Evolutionary conservation across 2,329 filamentous ascomycete species (phyloP), one percentile per base, ranked within the genome.

Genomic region (Aureobasidium sp.): DNA sequence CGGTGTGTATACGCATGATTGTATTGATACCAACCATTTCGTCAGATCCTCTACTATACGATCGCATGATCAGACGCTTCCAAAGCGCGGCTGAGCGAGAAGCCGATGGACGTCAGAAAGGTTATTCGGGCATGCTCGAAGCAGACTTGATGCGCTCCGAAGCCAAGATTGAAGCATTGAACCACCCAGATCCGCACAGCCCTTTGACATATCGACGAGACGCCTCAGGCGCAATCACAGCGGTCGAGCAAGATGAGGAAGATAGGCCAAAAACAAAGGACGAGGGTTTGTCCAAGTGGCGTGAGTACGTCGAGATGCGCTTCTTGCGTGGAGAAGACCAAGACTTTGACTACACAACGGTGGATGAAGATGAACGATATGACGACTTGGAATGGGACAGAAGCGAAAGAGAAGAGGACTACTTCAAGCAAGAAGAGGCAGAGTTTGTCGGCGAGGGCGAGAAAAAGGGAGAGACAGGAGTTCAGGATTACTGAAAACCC

Each of bases 51-150:
- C 72, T 91, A 7, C 78, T 94, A 27, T 95, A 95, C 73, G 87
- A 94, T 67, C 79, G 81, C 50, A 76, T 94, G 21, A 79, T 95
- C 56, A 82, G 88, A 49, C 81, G 81, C 48, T 90, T 90, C 66
- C 87, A 90, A 59, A 84, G 83, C 1, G 71, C 83, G 2, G 74
- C 77, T 3, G 88, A 95, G 70, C 81, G 88, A 50, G 82, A 89
- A 64, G 78, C 78, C 6, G 87, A 91, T 61, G 85, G 84, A 7
- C 80, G 80, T 38, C 71, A 74, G 7, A 89, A 89, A 64, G 89
- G 89, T 10, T 93, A 89, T 66, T 86, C 85, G 1, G 85, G 86
- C 21, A 78, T 86, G 11, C 77, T 95, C 4, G 86, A 94, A 65
- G 83, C 87, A 1, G 88, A 90, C 59, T 73, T 95, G 6, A 71